A percentile compares a stretch with the other conserved stretches of the same genome.
phyloP scores from a whole-genome alignment of 495 filamentous ascomycete genomes.

The Penicillium longicatenatum region DNA sequence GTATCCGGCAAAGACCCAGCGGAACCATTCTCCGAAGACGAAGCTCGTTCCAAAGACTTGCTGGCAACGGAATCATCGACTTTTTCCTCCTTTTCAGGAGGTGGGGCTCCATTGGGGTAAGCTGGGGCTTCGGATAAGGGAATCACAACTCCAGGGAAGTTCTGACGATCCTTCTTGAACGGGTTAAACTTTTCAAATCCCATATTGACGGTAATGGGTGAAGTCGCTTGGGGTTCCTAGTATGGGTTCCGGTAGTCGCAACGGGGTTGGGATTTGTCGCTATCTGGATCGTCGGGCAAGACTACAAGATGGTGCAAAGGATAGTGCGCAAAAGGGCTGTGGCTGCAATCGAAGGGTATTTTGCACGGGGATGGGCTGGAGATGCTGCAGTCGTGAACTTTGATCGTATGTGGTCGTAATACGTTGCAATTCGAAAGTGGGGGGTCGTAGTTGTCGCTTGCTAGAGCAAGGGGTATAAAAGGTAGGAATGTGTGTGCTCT shows the following conservation, averaged over 20 bases:
- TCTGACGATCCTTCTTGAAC: constrained; percentile 50
- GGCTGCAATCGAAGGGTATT: constrained; percentile 18
- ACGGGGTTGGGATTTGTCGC: constrained; percentile 19
- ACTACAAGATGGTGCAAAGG: background rate
- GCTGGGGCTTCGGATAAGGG: constrained; percentile 48
- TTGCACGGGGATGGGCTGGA: constrained; percentile 10
- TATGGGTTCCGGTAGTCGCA: background rate
- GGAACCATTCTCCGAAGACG: constrained; percentile 32
- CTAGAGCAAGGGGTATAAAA: constrained; percentile 17
- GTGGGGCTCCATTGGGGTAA: constrained; percentile 27
- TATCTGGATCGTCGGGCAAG: constrained; percentile 1
- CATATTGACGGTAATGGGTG: constrained; percentile 27
- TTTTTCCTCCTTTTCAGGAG: constrained; percentile 28
- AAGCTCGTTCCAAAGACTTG: constrained; percentile 26
- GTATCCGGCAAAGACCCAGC: constrained; percentile 24
- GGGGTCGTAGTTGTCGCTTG: constrained; percentile 10
- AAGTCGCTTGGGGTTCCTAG: constrained; percentile 28
- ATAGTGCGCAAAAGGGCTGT: constrained; percentile 19
- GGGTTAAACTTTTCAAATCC: constrained; percentile 45
- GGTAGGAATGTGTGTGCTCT: constrained; percentile 9
- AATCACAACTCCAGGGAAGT: constrained; percentile 55
- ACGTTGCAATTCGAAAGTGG: constrained; percentile 8
- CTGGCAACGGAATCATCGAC: constrained; percentile 25
- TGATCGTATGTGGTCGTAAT: background rate
- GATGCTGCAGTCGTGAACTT: constrained; percentile 11